Base-by-base conservation (phyloP, 371 early-diverging fungal species). In the Syncephalastrum sp. region DNA sequence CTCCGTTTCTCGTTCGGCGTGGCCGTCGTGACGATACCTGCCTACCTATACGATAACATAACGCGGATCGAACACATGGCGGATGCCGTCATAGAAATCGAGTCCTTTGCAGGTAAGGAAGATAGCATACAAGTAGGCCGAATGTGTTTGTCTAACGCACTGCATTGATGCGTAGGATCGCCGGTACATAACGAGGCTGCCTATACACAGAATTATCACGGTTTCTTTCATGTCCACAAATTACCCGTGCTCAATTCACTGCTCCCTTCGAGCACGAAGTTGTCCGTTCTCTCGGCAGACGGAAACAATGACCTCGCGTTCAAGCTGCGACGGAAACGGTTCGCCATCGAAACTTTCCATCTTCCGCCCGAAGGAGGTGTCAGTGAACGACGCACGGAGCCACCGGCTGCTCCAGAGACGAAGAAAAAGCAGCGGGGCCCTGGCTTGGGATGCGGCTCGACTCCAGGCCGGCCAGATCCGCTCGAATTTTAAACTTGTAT, bases 341-440 rank as follows among this genome's bases (percentile, higher is more conserved):
- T 97, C 67, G 74, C 84, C 3, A 91, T 97, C 27, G 96, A 96
- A 61, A 89, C 94, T 0, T 95, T 93, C 74, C 87, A 91, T 65
- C 69, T 97, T 54, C 97, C 97, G 14, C 94, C 95, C 5, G 96
- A 96, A 63, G 91, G 91, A 41, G 90, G 91, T 6, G 84, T 89
- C 2, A 81, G 82, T 8, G 88, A 89, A 46, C 72, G 91, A 29
- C 80, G 88, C 25, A 82, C 84, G 0, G 75, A 83, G 19, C 67
- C 76, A 24, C 64, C 72, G 8, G 16, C 57, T n/a, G 41, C 53
- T 23, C 46, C 50, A 3, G 38, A 53, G 10, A 53, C 12, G 53
- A 57, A 47, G 53, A 63, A 63, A 23, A 57, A 54, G 17, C 67
- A 65, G 43, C 65, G 57, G 46, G 50, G 63, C 29, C 60, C 47